These are phyloP conservation scores for Wilcoxina mikolae DNA, from an alignment of 495 filamentous ascomycete genomes.

Conservation along the genomic window DNA sequence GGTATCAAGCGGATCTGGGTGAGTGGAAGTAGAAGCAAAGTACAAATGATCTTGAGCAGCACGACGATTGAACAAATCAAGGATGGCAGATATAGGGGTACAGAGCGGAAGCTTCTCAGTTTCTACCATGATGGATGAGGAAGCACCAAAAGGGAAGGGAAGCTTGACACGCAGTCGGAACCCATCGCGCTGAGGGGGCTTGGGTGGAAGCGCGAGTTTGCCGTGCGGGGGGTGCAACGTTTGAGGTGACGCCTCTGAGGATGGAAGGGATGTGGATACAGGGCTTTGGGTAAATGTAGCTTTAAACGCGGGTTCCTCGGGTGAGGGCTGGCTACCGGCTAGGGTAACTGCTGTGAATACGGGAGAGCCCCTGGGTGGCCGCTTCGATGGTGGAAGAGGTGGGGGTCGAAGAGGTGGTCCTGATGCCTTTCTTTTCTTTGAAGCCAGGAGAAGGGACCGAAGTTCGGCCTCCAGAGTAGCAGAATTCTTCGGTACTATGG, in stretches of 20 bases:
- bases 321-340: background rate
- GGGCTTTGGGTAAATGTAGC: background rate
- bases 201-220: conserved; percentile 17
- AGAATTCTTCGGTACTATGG: conserved; percentile 3
- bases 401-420: background rate
- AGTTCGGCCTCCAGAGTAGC: conserved; percentile 24
- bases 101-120: conserved; percentile 23
- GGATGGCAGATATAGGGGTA: conserved; percentile 20
- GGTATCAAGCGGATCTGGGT: conserved; percentile 15
- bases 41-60: conserved; percentile 23
- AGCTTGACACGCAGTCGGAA: conserved; percentile 20
- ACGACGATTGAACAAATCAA: conserved; percentile 19
- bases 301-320: background rate
- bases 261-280: background rate
- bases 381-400: conserved; percentile 5
- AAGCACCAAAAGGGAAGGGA: conserved; percentile 9
- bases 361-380: conserved; percentile 9
- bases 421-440: conserved; percentile 19
- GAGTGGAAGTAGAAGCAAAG: conserved; percentile 22
- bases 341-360: conserved; percentile 1
- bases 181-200: conserved; percentile 24
- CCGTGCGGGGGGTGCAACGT: background rate
- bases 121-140: conserved; percentile 13
- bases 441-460: conserved; percentile 18
- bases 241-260: background rate